A percentile compares a stretch with the other conserved stretches of the same genome.
Evolutionary conservation across 1,284 basidiomycete genomes (phyloP).

Genomic region (Kalmanozyma brasiliensis): DNA sequence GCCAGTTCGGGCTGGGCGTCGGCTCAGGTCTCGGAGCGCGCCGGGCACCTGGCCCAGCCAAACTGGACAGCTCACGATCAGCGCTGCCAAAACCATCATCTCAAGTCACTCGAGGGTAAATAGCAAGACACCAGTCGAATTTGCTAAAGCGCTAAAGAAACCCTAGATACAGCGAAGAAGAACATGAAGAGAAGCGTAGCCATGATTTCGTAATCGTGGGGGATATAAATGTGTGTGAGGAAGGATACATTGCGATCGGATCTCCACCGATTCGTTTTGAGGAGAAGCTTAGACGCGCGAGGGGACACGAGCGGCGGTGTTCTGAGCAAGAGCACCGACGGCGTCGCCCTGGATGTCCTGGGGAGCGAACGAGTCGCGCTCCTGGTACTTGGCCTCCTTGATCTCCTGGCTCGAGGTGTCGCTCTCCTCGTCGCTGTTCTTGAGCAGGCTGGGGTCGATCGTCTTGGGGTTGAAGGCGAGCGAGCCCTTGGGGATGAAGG

Average conservation of each 20-base stretch:
- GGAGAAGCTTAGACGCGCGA: constrained; percentile 4
- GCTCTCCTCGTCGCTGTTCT: constrained; percentile 52
- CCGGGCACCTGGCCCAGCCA: not conserved
- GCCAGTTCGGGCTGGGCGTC: not conserved
- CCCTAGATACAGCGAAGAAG: constrained; percentile 5
- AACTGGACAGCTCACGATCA: not conserved
- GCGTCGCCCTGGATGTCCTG: constrained; percentile 41
- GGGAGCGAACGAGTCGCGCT: constrained; percentile 43
- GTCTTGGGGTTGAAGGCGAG: constrained; percentile 67
- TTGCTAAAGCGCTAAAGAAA: constrained; percentile 1
- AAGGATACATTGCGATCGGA: not conserved
- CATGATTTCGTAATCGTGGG: no score
- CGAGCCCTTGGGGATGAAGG: constrained; percentile 67
- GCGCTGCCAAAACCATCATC: not conserved
- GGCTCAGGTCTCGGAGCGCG: constrained; percentile 1
- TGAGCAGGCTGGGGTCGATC: constrained; percentile 51
- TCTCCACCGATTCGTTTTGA: not conserved
- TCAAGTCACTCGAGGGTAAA: not conserved
- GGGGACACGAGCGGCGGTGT: constrained; percentile 41
- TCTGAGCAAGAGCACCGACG: constrained; percentile 47
- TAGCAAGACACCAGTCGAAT: constrained; percentile 2
- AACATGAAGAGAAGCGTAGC: no score
- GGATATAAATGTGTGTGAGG: constrained; percentile 1
- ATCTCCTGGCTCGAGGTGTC: constrained; percentile 24
- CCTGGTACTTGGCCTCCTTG: constrained; percentile 47